phyloP scores from a whole-genome alignment of 805 yeast genomes.

The Alloascoidea africana region DNA sequence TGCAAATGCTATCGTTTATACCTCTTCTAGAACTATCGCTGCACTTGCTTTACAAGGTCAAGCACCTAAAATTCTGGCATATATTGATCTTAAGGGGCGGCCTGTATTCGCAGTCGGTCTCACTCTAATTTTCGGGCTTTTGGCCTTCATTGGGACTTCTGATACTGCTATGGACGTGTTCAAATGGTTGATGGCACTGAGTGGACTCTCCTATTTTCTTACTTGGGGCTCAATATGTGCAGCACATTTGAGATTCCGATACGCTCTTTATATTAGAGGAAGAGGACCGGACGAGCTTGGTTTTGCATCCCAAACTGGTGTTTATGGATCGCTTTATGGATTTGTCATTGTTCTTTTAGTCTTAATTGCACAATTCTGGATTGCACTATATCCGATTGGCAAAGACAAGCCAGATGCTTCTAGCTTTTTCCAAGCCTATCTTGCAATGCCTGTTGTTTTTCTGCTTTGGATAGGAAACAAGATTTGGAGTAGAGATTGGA shows the following conservation, averaged over 20 bases:
- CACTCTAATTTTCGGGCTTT: constrained; percentile 36
- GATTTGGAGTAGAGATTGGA: constrained; percentile 19
- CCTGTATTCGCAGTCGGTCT: constrained; percentile 35
- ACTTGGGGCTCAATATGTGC: constrained; percentile 42
- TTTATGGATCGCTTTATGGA: constrained; percentile 38
- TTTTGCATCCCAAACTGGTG: constrained; percentile 33
- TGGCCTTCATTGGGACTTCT: constrained; percentile 49
- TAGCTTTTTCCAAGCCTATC: constrained; percentile 25
- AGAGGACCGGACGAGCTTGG: constrained; percentile 31
- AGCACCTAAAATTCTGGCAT: constrained; percentile 39
- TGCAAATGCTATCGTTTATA: constrained; percentile 62
- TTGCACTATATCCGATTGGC: constrained; percentile 42
- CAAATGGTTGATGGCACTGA: constrained; percentile 42
- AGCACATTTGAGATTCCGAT: constrained; percentile 40
- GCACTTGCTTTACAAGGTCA: constrained; percentile 58
- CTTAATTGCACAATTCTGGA: constrained; percentile 48
- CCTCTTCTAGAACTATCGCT: constrained; percentile 56
- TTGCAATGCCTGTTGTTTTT: constrained; percentile 22
- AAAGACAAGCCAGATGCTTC: constrained; percentile 17
- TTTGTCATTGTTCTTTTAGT: constrained; percentile 29
- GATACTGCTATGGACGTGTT: constrained; percentile 37
- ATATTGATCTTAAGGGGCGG: constrained; percentile 41
- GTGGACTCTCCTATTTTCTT: constrained; percentile 41
- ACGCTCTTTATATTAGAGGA: constrained; percentile 37
- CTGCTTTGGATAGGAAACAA: constrained; percentile 26